Percentiles rank a stretch among this genome's conserved stretches.
Conservation (phyloP, 768 basidiomycete species). For the Butyriboletus loyo region DNA sequence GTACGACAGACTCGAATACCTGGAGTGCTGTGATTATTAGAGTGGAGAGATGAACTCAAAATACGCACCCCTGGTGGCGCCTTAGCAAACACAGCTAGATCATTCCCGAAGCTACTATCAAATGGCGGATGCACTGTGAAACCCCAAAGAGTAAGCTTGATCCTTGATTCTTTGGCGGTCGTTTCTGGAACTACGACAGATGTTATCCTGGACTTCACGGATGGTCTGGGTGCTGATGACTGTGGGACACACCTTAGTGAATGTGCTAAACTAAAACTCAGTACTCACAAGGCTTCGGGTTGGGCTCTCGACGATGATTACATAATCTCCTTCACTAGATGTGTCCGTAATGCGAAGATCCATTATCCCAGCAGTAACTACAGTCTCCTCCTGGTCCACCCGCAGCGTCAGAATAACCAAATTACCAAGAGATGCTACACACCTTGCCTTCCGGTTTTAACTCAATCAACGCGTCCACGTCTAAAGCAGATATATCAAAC, state of each 20-base stretch:
- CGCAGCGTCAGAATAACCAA: slow-evolving; percentile 2
- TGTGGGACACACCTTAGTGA: slow-evolving; percentile 22
- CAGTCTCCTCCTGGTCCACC: slow-evolving; percentile 59
- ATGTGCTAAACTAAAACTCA: not conserved
- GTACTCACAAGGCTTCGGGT: slow-evolving; percentile 56
- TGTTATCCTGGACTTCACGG: slow-evolving; percentile 63
- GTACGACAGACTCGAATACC: slow-evolving; percentile 93
- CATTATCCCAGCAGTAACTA: slow-evolving; percentile 60
- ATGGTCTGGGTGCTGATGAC: slow-evolving; percentile 45
- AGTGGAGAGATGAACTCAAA: not conserved
- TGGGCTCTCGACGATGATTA: slow-evolving; percentile 53
- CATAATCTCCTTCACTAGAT: slow-evolving; percentile 29
- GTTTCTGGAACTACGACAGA: slow-evolving; percentile 61
- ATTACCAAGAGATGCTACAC: slow-evolving; percentile 7
- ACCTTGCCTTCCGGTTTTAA: slow-evolving; percentile 73
- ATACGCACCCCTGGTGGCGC: slow-evolving; percentile 82
- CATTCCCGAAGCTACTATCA: slow-evolving; percentile 59
- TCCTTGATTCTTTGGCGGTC: slow-evolving; percentile 71
- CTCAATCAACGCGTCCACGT: slow-evolving; percentile 62
- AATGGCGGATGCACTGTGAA: slow-evolving; percentile 62
- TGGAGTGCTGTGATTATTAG: slow-evolving; percentile 20
- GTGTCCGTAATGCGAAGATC: slow-evolving; percentile 57
- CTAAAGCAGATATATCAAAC: slow-evolving; percentile 58
- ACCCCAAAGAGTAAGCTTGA: slow-evolving; percentile 61
- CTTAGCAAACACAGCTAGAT: slow-evolving; percentile 64